Evolutionary conservation across 2,329 filamentous ascomycete species (phyloP), one percentile per base, ranked within the genome.

Genomic region (Alternaria hordeiaustralica): DNA sequence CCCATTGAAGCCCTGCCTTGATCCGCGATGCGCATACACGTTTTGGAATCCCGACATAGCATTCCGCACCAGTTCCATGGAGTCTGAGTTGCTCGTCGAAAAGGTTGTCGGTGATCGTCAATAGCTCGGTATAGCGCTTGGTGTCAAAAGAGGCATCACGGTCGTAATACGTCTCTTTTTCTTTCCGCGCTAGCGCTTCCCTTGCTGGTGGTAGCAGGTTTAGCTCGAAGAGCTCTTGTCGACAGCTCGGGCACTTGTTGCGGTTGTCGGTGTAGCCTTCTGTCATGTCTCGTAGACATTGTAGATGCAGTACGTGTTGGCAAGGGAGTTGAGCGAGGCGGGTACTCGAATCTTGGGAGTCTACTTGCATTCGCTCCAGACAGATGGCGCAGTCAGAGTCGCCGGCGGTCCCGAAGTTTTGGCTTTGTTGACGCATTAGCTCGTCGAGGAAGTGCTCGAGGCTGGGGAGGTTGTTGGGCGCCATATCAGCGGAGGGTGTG

Each of bases 351-450:
- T 41, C 36, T 18, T 41, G 36, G 2, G 5, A 3, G 36, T 41
- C 9, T 18, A 41, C 36, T 2, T 18, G 15, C n/a, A 41, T 4
- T 2, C 5, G 36, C n/a, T 41, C 36, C n/a, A 41, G 36, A 41
- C 36, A 41, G 4, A 41, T 41, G 1, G 36, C 36, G 36, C 36
- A 41, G n/a, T 41, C 11, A 0, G 36, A 1, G n/a, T 41, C 36
- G 1, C 2, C 1, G n/a, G 5, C 11, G n/a, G 9, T 0, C 36
- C n/a, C 36, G 1, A 41, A 41, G 36, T 41, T 3, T 41, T 2
- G 36, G 2, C 2, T 4, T 41, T 41, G 36, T 41, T 41, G 36
- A 18, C 1, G 36, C 0, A 41, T 18, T 41, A 15, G 36, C 36
- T 41, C 36, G 9, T 6, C 36, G 36, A 41, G 36, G 36, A 41